phyloP scores from a whole-genome alignment of 306 rosid genomes.

The Medicago arabica region DNA sequence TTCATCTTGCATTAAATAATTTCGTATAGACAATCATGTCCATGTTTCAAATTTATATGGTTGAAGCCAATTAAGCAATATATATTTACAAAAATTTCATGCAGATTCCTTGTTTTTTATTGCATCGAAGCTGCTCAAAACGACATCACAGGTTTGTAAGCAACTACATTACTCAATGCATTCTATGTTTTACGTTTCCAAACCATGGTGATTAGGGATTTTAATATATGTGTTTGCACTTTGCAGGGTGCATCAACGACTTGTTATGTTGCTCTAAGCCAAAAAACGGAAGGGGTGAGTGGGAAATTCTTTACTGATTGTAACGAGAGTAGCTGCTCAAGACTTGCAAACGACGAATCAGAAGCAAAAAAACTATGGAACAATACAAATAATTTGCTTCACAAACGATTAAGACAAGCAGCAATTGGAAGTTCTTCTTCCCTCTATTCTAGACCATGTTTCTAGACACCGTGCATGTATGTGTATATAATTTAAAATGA shows the following conservation, averaged over 20 bases:
- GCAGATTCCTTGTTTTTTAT: constrained; percentile 91
- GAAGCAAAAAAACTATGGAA: constrained; percentile 80
- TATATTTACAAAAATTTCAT: neutral
- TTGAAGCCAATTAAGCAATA: constrained; percentile 26
- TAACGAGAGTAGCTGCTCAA: constrained; percentile 74
- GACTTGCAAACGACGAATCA: constrained; percentile 75
- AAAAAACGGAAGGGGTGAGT: constrained; percentile 65
- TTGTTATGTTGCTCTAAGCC: constrained; percentile 86
- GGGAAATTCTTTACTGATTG: constrained; percentile 91
- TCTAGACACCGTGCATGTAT: constrained; percentile 22
- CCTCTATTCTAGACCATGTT: constrained; percentile 1
- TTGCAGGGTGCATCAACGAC: constrained; percentile 88
- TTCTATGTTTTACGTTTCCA: too few species aligned
- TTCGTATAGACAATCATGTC: too few species aligned
- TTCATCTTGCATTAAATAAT: constrained; percentile 12
- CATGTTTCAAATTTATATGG: neutral
- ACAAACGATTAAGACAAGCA: constrained; percentile 59
- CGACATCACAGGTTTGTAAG: constrained; percentile 73
- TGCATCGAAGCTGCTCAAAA: constrained; percentile 83
- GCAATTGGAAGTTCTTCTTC: constrained; percentile 40
- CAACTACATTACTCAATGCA: neutral
- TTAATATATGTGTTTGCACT: neutral
- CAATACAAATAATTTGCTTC: constrained; percentile 65
- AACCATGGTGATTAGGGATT: too few species aligned
- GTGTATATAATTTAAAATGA: neutral